Evolutionary conservation across 2,329 filamentous ascomycete species (phyloP).

Genomic region (Sporothrix curviconia): DNA sequence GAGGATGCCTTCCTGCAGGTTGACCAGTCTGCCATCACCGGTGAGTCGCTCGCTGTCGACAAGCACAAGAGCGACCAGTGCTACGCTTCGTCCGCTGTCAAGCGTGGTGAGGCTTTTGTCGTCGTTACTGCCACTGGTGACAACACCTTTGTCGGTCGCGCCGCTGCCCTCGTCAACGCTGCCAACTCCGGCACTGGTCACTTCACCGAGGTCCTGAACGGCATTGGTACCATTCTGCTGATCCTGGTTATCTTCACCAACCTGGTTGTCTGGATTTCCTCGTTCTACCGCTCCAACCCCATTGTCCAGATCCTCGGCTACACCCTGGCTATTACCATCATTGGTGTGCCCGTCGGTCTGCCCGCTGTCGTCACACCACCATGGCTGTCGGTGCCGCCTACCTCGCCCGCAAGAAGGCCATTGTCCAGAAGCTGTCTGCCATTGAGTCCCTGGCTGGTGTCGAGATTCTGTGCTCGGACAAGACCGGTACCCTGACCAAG

Average conservation of each 20-base stretch:
- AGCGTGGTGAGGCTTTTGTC: conserved; percentile 81
- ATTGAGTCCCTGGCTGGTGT: conserved; percentile 90
- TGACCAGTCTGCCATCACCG: conserved; percentile 86
- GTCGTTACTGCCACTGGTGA: conserved; percentile 80
- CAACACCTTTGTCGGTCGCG: conserved; percentile 83
- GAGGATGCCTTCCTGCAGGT: conserved; percentile 81
- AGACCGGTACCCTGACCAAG: conserved; percentile 88
- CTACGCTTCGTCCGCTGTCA: conserved; percentile 81
- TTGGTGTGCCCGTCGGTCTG: conserved; percentile 88
- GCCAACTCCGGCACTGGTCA: conserved; percentile 70
- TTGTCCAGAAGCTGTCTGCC: conserved; percentile 85
- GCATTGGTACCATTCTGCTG: conserved; percentile 74
- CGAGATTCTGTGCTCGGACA: conserved; percentile 90
- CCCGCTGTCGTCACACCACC: conserved; percentile 90
- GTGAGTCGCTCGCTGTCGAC: conserved; percentile 85
- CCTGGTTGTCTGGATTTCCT: conserved; percentile 76
- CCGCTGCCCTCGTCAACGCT: conserved; percentile 76
- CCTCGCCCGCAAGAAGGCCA: conserved; percentile 85
- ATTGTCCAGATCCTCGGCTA: conserved; percentile 77
- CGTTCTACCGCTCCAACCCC: conserved; percentile 78
- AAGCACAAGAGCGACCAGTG: conserved; percentile 76
- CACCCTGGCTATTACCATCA: conserved; percentile 83
- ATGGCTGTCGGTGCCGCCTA: conserved; percentile 92
- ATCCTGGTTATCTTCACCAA: conserved; percentile 75
- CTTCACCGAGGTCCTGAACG: conserved; percentile 86